Percentiles rank a stretch among this genome's conserved stretches.
phyloP scores from a whole-genome alignment of 2,329 filamentous ascomycete genomes.

The Elsinoe fawcettii region DNA sequence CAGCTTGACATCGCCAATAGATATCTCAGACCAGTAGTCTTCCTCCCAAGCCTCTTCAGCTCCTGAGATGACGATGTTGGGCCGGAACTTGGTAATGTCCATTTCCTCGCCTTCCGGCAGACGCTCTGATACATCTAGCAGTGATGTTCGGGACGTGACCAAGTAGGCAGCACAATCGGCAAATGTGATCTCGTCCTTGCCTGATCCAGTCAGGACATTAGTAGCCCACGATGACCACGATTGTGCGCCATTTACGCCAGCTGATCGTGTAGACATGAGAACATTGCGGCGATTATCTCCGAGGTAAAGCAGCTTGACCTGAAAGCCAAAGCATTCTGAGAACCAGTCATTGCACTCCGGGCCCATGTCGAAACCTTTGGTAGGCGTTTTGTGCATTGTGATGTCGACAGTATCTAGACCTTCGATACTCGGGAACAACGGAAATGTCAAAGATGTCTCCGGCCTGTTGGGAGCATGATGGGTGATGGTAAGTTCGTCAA shows the following conservation, averaged over 20 bases:
- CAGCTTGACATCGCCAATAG: conserved; percentile 27
- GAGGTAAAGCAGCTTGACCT: conserved; percentile 37
- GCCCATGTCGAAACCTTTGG: conserved; percentile 38
- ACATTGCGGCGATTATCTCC: conserved; percentile 36
- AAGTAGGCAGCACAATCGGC: conserved; percentile 70
- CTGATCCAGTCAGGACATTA: conserved; percentile 8
- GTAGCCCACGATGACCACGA: conserved; percentile 29
- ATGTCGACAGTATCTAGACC: conserved; percentile 33
- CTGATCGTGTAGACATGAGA: conserved; percentile 29
- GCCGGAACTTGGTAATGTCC: conserved; percentile 42
- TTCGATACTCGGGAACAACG: conserved; percentile 32
- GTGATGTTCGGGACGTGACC: conserved; percentile 60
- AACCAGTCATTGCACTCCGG: conserved; percentile 38
- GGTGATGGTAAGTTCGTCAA: conserved; percentile 32
- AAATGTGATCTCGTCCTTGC: conserved; percentile 51
- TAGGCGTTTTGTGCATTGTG: conserved; percentile 38
- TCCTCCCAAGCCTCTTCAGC: conserved; percentile 37
- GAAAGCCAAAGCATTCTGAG: conserved; percentile 36
- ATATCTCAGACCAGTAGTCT: conserved; percentile 37
- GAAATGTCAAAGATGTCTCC: conserved; percentile 29
- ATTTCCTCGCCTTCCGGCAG: conserved; percentile 31
- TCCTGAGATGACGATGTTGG: conserved; percentile 39
- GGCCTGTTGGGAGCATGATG: conserved; percentile 31
- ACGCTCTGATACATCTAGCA: conserved; percentile 53
- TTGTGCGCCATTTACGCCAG: conserved; percentile 1